Percentiles rank a stretch among this genome's conserved stretches.
phyloP scores from a whole-genome alignment of 805 yeast genomes.

The Suhomyces kilbournensis region DNA sequence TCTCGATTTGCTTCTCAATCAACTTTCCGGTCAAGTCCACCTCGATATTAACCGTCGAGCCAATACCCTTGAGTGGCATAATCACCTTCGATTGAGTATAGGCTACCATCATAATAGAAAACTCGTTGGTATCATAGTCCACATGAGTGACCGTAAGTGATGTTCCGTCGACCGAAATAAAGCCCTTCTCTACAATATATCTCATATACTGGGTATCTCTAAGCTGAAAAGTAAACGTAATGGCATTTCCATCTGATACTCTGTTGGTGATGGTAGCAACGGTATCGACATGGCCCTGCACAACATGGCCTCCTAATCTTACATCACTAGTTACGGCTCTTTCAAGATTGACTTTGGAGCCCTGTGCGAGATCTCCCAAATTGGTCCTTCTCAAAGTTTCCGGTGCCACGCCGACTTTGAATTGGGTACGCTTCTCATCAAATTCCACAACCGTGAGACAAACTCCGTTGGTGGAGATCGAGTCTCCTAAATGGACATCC shows the following conservation, averaged over 20 bases:
- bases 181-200: slow-evolving; percentile 93
- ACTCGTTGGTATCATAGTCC: slow-evolving; percentile 52
- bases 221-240: slow-evolving; percentile 69
- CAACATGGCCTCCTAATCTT: slow-evolving; percentile 95
- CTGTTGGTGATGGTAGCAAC: slow-evolving; percentile 60
- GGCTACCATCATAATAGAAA: slow-evolving; percentile 86
- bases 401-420: slow-evolving; percentile 90
- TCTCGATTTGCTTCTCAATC: slow-evolving; percentile 78
- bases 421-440: slow-evolving; percentile 41
- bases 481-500: slow-evolving; percentile 92
- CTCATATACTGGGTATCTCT: slow-evolving; percentile 58
- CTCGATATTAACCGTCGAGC: slow-evolving; percentile 78
- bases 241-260: slow-evolving; percentile 68
- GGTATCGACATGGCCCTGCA: slow-evolving; percentile 97
- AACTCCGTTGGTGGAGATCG: slow-evolving; percentile 84
- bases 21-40: slow-evolving; percentile 94
- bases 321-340: slow-evolving; percentile 84
- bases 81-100: slow-evolving; percentile 84
- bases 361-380: slow-evolving; percentile 56
- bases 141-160: slow-evolving; percentile 85
- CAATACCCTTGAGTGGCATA: slow-evolving; percentile 60
- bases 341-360: slow-evolving; percentile 77
- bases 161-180: slow-evolving; percentile 89
- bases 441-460: slow-evolving; percentile 93
- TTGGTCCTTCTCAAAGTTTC: slow-evolving; percentile 85